Evolutionary conservation across 75 land plant species (phyloP).

Genomic region (Cunninghamia lanceolata): DNA sequence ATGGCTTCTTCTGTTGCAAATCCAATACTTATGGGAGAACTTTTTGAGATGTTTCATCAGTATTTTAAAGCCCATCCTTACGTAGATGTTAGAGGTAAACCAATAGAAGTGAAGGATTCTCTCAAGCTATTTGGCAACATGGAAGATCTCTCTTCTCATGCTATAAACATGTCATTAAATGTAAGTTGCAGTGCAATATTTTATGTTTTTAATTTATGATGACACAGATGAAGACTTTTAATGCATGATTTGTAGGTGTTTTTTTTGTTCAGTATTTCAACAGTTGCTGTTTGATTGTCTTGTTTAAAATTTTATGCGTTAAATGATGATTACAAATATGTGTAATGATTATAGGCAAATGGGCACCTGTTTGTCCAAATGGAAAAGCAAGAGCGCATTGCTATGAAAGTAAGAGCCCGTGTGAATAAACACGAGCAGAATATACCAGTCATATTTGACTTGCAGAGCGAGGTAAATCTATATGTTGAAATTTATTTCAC

Average conservation of each 20-base stretch:
- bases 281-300: no score
- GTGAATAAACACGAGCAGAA: slow-evolving; percentile 48
- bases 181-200: not conserved
- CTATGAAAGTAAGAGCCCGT: slow-evolving; percentile 53
- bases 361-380: not conserved
- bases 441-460: slow-evolving; percentile 79
- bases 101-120: slow-evolving; percentile 32
- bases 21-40: slow-evolving; percentile 54
- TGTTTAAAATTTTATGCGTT: no score
- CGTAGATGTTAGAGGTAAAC: slow-evolving; percentile 56
- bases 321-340: no score
- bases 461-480: slow-evolving; percentile 71
- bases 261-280: no score
- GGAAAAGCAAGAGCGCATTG: slow-evolving; percentile 33
- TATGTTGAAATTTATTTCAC: not conserved
- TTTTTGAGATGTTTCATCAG: slow-evolving; percentile 47
- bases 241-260: no score
- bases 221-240: no score
- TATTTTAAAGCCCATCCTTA: slow-evolving; percentile 64
- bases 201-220: no score
- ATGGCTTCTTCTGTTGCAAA: slow-evolving; percentile 78
- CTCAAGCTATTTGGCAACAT: slow-evolving; percentile 29
- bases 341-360: not conserved
- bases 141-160: slow-evolving; percentile 47
- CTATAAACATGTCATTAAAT: slow-evolving; percentile 16